Base-by-base conservation (phyloP, 2,329 filamentous ascomycete species). In the Drechslera avenae region DNA sequence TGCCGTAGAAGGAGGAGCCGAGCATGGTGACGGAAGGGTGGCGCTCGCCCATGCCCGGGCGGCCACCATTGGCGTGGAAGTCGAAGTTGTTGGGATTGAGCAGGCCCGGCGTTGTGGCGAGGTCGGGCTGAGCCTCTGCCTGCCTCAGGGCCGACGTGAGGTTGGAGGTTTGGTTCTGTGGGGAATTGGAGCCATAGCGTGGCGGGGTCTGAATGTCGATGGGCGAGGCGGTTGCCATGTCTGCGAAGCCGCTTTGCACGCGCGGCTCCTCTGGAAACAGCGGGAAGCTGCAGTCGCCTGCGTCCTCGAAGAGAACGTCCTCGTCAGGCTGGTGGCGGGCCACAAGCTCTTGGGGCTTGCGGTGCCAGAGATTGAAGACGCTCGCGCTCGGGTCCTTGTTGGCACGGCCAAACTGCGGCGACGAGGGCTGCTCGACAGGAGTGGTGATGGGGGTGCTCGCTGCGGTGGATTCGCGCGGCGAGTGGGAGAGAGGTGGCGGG, bases 101-200 rank as follows among this genome's bases (percentile, higher is more conserved):
- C 52, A 79, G 73, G 64, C 75, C 76, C 52, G 79, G 76, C n/a
- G 67, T 66, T 17, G 63, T 49, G 52, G 51, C 58, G 30, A 62
- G 46, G 46, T 69, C 60, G 49, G 65, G 67, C 45, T 66, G 68
- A 14, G 71, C 69, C 52, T 68, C 78, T 47, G 73, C 73, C 47
- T 78, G 76, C 63, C 84, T 81, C 50, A 87, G 73, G 39, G 84
- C 83, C 39, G 82, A 84, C 4, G 83, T 86, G 59, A 86, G 75
- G 63, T 85, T 86, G 30, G 84, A 86, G 10, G 83, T 81, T 70
- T 85, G 83, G 66, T 81, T 82, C 54, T 82, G 81, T 42, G 84
- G 83, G 26, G 82, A 84, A 58, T 83, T 78, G 46, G 82, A 83
- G 58, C 79, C 79, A 76, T 79, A 78, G 63, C 78, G 80, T 67